Evolutionary conservation across 805 yeast genomes (phyloP).

Genomic region (Ogataea polymorpha): DNA sequence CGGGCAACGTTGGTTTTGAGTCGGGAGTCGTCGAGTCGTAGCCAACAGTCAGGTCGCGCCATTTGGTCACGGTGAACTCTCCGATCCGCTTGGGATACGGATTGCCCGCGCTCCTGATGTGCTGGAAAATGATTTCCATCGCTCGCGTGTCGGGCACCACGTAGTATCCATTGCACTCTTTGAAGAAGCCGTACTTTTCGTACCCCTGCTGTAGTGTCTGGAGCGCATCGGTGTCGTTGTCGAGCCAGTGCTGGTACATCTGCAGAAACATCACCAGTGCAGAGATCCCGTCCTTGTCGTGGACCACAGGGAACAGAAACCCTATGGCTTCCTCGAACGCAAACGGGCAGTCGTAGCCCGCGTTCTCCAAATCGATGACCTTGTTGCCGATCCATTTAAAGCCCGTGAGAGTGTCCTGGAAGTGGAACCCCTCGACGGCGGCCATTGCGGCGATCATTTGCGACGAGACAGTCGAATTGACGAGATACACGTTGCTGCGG

Average conservation of each 20-base stretch:
- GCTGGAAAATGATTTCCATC: constrained; percentile 54
- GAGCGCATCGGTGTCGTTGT: constrained; percentile 37
- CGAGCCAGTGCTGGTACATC: constrained; percentile 52
- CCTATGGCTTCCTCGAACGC: constrained; percentile 97
- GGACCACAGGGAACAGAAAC: constrained; percentile 78
- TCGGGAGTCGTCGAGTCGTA: constrained; percentile 67
- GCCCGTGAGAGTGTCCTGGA: constrained; percentile 86
- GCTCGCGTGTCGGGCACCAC: constrained; percentile 50
- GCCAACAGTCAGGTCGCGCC: constrained; percentile 86
- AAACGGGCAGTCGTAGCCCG: constrained; percentile 75
- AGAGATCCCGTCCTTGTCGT: constrained; percentile 90
- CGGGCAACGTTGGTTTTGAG: constrained; percentile 62
- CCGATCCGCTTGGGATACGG: constrained; percentile 54
- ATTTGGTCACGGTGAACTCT: constrained; percentile 49
- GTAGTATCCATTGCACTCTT: constrained; percentile 86
- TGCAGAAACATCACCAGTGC: constrained; percentile 78
- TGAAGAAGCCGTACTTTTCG: constrained; percentile 70
- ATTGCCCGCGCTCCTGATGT: constrained; percentile 30
- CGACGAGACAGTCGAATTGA: constrained; percentile 92
- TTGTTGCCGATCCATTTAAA: constrained; percentile 96
- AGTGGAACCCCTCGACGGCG: constrained; percentile 52
- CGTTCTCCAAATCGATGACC: constrained; percentile 64
- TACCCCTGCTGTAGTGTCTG: constrained; percentile 59
- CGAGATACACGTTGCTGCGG: constrained; percentile 45
- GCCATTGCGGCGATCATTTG: constrained; percentile 76